Conservation (phyloP, 108 stramenopile genomes). For the Thalassiosira profunda region DNA sequence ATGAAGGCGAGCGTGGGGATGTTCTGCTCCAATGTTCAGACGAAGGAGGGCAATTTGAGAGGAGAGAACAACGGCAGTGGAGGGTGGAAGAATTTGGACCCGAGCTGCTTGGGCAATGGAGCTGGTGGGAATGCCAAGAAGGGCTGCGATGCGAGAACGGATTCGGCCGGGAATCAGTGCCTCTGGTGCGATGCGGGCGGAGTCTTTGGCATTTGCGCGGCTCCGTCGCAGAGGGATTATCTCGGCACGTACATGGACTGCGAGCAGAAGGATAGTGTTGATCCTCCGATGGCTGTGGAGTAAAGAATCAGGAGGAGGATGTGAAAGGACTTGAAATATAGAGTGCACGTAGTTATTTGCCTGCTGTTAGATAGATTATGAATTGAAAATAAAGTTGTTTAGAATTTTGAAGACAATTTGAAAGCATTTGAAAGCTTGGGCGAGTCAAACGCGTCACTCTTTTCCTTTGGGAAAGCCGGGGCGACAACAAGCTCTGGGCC, state of each 20-base stretch:
- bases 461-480: too few species aligned
- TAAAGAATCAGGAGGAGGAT: too few species aligned
- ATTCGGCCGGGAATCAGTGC: conserved; percentile 29
- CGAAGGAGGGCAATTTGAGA: conserved; percentile 7
- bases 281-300: conserved; percentile 7
- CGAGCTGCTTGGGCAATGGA: conserved; percentile 32
- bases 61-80: background rate
- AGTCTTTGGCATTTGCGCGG: conserved; percentile 38
- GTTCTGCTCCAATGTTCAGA: conserved; percentile 16
- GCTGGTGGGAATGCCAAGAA: conserved; percentile 5
- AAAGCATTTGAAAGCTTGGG: too few species aligned
- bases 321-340: too few species aligned
- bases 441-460: too few species aligned
- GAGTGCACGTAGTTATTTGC: too few species aligned
- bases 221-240: conserved; percentile 10
- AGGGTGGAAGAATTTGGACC: conserved; percentile 29
- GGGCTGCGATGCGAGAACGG: conserved; percentile 10
- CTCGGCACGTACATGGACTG: conserved; percentile 30
- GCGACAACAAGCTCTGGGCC: too few species aligned
- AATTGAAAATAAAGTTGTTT: too few species aligned
- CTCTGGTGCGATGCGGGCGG: conserved; percentile 45
- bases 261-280: conserved; percentile 2
- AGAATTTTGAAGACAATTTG: too few species aligned
- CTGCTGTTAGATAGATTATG: too few species aligned
- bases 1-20: conserved; percentile 8